Base-by-base conservation (phyloP, 2,329 filamentous ascomycete species). In the Rhynchosporium graminicola region DNA sequence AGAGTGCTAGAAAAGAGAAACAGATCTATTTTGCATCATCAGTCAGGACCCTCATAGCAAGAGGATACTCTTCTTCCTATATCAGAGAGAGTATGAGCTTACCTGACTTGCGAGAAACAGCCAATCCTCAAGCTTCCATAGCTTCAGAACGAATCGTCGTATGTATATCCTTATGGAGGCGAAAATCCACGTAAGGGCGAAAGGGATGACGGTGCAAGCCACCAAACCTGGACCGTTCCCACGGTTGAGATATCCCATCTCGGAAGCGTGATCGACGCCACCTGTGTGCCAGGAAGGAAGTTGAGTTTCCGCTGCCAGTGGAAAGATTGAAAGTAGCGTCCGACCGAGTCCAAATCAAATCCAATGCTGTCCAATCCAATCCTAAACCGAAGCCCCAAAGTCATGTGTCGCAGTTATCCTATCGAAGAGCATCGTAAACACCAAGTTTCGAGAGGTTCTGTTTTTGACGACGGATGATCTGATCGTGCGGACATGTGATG, bases 111-210 rank as follows among this genome's bases (percentile, higher is more conserved):
- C 54, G 51, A 65, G 52, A 43, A 68, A 68, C 13, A 66, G 57
- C 66, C 64, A 68, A 59, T 68, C 66, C 43, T 68, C 66, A n/a
- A 65, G 31, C 50, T 63, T 63, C 66, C 66, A 68, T 26, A 68
- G 42, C 56, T 61, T 62, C 38, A 65, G 57, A 10, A 68, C 40
- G 42, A 59, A 58, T 47, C 56, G 50, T 29, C 64, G 55, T 9
- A 67, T 60, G 29, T 67, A 67, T n/a, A 68, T 63, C 29, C 66
- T 59, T 26, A 63, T 42, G 15, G 59, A 56, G 15, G 63, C 62
- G 43, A 67, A 68, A 9, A 60, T 28, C 64, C 60, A 67, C 3
- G 64, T 62, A 4, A 68, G 13, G 8, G 54, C 47, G 12, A 66
- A 52, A 3, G 51, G 58, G 0, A 63, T 38, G 51, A 63, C 28